Evolutionary conservation across 176 grass and related monocot genomes (phyloP).

Genomic region (Canna indica): DNA sequence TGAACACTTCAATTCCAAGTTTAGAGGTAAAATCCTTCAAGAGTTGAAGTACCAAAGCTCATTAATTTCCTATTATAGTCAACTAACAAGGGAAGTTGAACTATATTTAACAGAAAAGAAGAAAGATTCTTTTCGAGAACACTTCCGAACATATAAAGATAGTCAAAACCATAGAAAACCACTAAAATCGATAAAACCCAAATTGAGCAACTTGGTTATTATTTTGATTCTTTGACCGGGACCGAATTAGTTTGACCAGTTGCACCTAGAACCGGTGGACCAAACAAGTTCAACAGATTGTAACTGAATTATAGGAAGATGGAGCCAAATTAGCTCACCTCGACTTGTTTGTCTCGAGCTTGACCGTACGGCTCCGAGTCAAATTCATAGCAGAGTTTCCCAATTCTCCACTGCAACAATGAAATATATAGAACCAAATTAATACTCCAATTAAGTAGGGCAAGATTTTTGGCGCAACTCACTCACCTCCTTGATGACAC

Average conservation of each 20-base stretch:
- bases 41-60: background rate
- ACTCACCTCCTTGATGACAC: constrained; percentile 60
- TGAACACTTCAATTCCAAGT: constrained; percentile 56
- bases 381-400: constrained; percentile 74
- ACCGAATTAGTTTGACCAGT: no score
- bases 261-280: no score
- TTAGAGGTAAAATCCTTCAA: constrained; percentile 57
- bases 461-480: background rate
- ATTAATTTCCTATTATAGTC: background rate
- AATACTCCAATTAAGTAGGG: background rate
- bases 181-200: no score
- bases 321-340: constrained; percentile 19
- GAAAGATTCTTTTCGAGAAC: background rate
- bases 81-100: background rate
- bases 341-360: constrained; percentile 61
- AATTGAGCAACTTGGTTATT: no score
- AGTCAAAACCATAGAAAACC: no score
- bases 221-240: no score
- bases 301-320: background rate
- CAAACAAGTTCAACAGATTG: no score
- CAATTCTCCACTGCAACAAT: constrained; percentile 66
- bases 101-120: background rate
- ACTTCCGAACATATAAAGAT: no score
- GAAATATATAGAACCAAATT: background rate
- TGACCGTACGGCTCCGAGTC: constrained; percentile 70